phyloP scores from a whole-genome alignment of 495 filamentous ascomycete genomes.

The Xylaria telfairii region DNA sequence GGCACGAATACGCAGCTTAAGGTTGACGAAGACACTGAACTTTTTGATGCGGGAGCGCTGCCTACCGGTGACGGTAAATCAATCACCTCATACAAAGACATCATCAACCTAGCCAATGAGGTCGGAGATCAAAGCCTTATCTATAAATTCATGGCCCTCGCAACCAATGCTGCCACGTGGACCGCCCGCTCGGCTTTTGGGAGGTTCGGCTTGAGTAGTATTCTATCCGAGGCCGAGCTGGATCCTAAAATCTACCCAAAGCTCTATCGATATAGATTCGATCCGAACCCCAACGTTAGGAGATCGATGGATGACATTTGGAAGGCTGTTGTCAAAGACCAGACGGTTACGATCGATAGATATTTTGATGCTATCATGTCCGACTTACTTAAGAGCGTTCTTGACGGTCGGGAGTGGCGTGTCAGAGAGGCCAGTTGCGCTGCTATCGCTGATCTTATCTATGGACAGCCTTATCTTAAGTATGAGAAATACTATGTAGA shows the following conservation, averaged over 20 bases:
- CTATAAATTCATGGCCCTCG: constrained; percentile 96
- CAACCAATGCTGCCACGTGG: constrained; percentile 94
- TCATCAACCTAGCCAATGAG: constrained; percentile 90
- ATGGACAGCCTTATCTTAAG: constrained; percentile 73
- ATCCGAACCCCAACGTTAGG: constrained; percentile 90
- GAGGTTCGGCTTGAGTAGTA: constrained; percentile 87
- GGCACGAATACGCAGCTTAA: constrained; percentile 73
- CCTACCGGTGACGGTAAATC: constrained; percentile 89
- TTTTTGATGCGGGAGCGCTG: constrained; percentile 92
- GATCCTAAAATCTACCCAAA: constrained; percentile 96
- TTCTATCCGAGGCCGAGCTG: constrained; percentile 85
- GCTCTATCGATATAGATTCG: constrained; percentile 90
- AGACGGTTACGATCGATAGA: constrained; percentile 69
- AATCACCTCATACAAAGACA: constrained; percentile 93
- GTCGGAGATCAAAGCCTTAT: constrained; percentile 93
- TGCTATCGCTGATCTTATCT: constrained; percentile 84
- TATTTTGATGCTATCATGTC: constrained; percentile 86
- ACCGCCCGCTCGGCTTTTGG: constrained; percentile 93
- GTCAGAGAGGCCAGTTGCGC: constrained; percentile 89
- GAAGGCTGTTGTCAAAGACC: constrained; percentile 88
- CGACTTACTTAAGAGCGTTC: constrained; percentile 81
- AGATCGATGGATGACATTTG: constrained; percentile 97
- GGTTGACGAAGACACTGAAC: constrained; percentile 84
- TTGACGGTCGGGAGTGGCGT: constrained; percentile 86
- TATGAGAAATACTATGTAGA: constrained; percentile 84